These are phyloP conservation scores for Microbotryum silenes-acaulis DNA, from an alignment of 1,284 basidiomycete genomes.

Conservation along the genomic window DNA sequence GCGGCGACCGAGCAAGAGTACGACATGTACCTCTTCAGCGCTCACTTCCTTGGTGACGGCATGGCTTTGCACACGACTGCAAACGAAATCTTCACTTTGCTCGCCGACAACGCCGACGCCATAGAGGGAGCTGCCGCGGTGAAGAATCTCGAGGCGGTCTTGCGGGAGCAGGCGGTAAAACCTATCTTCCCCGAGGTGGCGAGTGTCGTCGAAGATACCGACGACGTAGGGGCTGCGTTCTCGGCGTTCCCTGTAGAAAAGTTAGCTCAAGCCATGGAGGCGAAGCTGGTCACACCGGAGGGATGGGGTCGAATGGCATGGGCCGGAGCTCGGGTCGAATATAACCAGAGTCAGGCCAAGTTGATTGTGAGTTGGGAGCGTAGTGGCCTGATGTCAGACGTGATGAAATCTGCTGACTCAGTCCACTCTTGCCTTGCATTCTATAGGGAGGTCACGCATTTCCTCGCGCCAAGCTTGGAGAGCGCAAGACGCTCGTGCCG, in stretches of 20 bases:
- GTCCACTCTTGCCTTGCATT: background rate
- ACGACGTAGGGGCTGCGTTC: background rate
- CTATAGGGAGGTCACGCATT: slow-evolving; percentile 56
- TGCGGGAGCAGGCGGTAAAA: background rate
- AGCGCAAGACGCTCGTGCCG: slow-evolving; percentile 57
- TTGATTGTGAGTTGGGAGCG: slow-evolving; percentile 38
- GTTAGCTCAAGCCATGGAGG: slow-evolving; percentile 20
- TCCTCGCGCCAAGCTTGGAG: slow-evolving; percentile 43
- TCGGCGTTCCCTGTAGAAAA: background rate
- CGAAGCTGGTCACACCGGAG: slow-evolving; percentile 2
- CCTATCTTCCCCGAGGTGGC: background rate
- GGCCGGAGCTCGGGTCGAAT: slow-evolving; percentile 52
- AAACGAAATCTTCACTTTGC: slow-evolving; percentile 60
- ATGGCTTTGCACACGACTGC: slow-evolving; percentile 67
- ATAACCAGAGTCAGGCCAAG: slow-evolving; percentile 49
- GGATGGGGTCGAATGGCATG: slow-evolving; percentile 18
- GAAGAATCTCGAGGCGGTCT: background rate
- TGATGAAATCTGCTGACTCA: background rate
- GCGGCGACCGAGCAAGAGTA: slow-evolving; percentile 39
- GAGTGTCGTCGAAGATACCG: background rate
- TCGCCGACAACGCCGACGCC: slow-evolving; percentile 37
- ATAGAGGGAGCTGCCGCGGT: background rate
- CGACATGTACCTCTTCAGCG: slow-evolving; percentile 58
- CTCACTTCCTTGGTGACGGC: slow-evolving; percentile 68
- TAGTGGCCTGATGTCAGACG: background rate